Percentiles rank a stretch among this genome's conserved stretches.
phyloP scores from a whole-genome alignment of 805 yeast species.

The Clavispora phyllophila region DNA sequence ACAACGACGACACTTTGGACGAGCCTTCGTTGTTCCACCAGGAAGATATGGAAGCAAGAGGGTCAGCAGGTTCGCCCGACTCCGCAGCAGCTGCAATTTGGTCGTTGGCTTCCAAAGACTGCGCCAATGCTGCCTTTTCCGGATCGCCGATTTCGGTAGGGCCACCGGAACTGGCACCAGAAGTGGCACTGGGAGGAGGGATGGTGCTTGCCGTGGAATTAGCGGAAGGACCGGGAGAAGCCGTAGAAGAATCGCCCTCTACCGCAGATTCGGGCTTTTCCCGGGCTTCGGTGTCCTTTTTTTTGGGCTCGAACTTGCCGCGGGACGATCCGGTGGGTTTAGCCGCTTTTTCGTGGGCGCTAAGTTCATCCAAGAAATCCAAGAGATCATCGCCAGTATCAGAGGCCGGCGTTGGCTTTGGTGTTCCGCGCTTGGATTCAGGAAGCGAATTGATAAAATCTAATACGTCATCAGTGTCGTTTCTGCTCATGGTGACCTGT shows the following conservation, averaged over 20 bases:
- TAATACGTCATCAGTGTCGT: slow-evolving; percentile 67
- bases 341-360: slow-evolving; percentile 47
- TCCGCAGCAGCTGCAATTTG: neutral
- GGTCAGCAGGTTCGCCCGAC: slow-evolving; percentile 38
- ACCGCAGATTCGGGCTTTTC: neutral
- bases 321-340: slow-evolving; percentile 12
- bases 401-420: slow-evolving; percentile 14
- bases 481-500: slow-evolving; percentile 8
- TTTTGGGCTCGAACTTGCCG: slow-evolving; percentile 33
- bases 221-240: neutral
- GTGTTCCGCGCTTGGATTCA: slow-evolving; percentile 37
- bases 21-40: slow-evolving; percentile 79
- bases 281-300: slow-evolving; percentile 7
- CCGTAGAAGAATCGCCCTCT: neutral
- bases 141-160: neutral
- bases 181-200: neutral
- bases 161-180: neutral
- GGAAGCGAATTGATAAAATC: slow-evolving; percentile 80
- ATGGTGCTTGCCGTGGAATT: neutral
- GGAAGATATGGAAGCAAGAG: slow-evolving; percentile 57
- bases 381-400: slow-evolving; percentile 50
- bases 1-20: slow-evolving; percentile 55
- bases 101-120: neutral
- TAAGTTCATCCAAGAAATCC: slow-evolving; percentile 64
- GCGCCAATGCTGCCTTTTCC: neutral